Evolutionary conservation across 495 filamentous ascomycete genomes (phyloP), one percentile per base, ranked within the genome.

Genomic region (Hyphodiscus hymeniophilus): DNA sequence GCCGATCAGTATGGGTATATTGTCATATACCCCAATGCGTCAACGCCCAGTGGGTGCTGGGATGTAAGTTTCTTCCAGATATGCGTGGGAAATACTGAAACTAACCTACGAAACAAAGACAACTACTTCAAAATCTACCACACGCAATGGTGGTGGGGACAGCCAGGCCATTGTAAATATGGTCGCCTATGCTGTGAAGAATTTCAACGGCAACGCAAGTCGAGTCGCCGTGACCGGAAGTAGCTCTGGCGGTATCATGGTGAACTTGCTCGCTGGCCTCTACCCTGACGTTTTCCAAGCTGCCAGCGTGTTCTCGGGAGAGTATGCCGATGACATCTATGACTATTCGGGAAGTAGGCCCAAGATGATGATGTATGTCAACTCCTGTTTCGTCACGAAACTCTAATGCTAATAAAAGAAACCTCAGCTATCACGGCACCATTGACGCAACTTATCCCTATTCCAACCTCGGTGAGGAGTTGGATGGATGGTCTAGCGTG

Each of bases 241-340:
- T 11, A 72, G 66, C 34, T 79, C 76, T 0, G 76, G 76, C 1
- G 77, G 67, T 8, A 77, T 71, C 63, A 81, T 81, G 77, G 73
- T 72, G 43, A 71, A 73, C 42, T 69, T 75, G 4, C 60, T 74
- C n/a, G 47, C 65, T 3, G 70, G 66, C 7, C 62, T 69, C 16
- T 74, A 73, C 57, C 71, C 74, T n/a, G 72, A 77, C 20, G 58
- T 76, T 4, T 75, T 76, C 63, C 66, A 67, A 47, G 73, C 68
- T 13, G 72, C 63, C 13, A 60, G 67, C 34, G 59, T 69, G 49
- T 77, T 68, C 54, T 71, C 70, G 18, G 72, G 73, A 22, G 68
- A n/a, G n/a, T n/a, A n/a, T n/a, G n/a, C n/a, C n/a, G n/a, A n/a
- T n/a, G n/a, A n/a, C n/a, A n/a, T n/a, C n/a, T n/a, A n/a, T n/a